Percentiles rank a stretch among this genome's conserved stretches.
These are phyloP conservation scores for Fagopyrum esculentum DNA, from an alignment of 148 eudicot species.

Conservation along the genomic window DNA sequence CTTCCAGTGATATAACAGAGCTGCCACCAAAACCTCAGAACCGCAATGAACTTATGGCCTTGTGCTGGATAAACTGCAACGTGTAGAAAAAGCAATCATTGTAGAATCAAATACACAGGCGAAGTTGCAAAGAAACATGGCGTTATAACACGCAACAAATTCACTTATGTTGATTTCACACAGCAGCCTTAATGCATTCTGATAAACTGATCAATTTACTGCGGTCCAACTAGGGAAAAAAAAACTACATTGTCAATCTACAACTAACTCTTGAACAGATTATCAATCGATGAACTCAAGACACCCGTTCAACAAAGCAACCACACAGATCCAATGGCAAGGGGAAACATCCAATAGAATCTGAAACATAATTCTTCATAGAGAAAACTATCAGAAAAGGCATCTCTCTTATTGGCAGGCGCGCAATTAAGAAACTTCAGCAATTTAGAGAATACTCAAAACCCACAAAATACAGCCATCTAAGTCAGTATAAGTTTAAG, in stretches of 20 bases:
- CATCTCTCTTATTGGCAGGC: not conserved
- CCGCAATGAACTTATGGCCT: not conserved
- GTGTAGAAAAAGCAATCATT: not conserved
- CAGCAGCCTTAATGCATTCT: not conserved
- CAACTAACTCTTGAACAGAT: not conserved
- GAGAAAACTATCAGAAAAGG: not conserved
- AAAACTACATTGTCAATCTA: not conserved
- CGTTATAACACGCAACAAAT: not conserved
- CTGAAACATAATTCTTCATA: not conserved
- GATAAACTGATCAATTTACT: not conserved
- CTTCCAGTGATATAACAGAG: slow-evolving; percentile 7
- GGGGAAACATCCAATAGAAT: not conserved
- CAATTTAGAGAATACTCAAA: no score
- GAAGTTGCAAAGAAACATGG: no score
- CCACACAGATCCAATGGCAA: not conserved
- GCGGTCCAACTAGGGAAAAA: not conserved
- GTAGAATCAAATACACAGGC: not conserved
- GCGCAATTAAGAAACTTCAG: not conserved
- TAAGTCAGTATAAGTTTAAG: no score
- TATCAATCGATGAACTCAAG: not conserved
- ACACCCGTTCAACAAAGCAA: not conserved
- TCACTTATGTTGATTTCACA: not conserved
- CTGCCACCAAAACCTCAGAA: not conserved
- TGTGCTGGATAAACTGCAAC: slow-evolving; percentile 24
- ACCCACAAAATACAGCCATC: no score